Evolutionary conservation across 2,329 filamentous ascomycete genomes (phyloP), one percentile per base, ranked within the genome.

Genomic region (Penicillium concentricum): DNA sequence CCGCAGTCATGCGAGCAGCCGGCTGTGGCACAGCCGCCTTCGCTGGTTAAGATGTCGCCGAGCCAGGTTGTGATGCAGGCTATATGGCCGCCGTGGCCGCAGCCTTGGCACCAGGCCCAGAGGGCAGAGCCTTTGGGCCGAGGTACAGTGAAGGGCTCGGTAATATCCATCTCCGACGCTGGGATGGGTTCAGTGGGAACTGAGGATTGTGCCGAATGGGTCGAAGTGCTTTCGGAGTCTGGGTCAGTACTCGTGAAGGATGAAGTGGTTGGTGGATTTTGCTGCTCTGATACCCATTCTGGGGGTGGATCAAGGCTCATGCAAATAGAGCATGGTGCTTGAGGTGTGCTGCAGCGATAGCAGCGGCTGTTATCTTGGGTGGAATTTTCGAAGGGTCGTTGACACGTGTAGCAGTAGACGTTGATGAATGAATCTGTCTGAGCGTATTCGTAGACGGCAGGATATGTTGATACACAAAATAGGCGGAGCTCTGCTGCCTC

Each of bases 1-100:
- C 79, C 80, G 61, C 84, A 87, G 64, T 85, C 83, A 63, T 85
- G 85, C 51, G 81, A 72, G 68, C 85, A 87, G 18, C 83, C 84
- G 46, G 79, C 77, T 8, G 80, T 84, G 3, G 83, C 80, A 72
- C 85, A 87, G 30, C 78, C 79, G 16, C 83, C 84, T 60, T 82
- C 79, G 37, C 74, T 78, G 37, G 77, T 74, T 32, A 77, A 69
- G 20, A 76, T 61, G 51, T 81, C 77, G 18, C 72, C 72, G 53
- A 85, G 81, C 84, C 84, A 87, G 15, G 77, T 76, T 8, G 75
- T 76, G 30, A 86, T 76, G 67, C 85, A 88, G 48, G 79, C 78
- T 6, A 79, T 72, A 65, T 88, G 85, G 2, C 81, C 84, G 38
- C 81, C 79, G 63, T 88, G 85, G 4, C 83, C 83, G 68, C 85